Base-by-base conservation (phyloP, 805 yeast genomes). In the Myxozyma lipomycoides region DNA sequence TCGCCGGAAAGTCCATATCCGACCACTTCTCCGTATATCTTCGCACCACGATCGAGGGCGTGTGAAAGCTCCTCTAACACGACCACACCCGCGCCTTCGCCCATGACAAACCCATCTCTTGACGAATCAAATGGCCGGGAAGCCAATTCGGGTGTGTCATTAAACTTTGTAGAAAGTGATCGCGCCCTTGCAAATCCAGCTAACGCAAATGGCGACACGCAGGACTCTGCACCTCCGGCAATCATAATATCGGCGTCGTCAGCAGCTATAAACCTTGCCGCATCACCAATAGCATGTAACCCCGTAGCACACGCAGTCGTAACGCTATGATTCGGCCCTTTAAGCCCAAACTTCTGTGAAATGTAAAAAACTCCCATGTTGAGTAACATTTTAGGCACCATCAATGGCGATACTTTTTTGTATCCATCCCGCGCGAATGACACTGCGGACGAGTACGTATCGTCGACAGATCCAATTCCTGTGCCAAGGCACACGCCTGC, bases 261-360 rank as follows among this genome's bases (percentile, higher is more conserved):
- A 49, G 82, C 81, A 52, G 75, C 71, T 51, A 93, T 86, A 61
- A 90, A 83, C 61, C 90, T 78, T 59, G 75, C 78, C 0, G 96
- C 97, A 64, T 93, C 99, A 2, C 98, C 98, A 43, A 93, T 83
- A 0, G 96, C 78, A 63, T 93, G 95, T 25, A 84, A 78, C 0
- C 99, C 99, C 0, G 98, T 89, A 3, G 99, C 95, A 72, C 99
- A 93, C 0, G 98, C 98, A 0, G 98, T 89, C 1, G 95, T 78
- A 0, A 82, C 93, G 0, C 95, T 73, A 64, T 90, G 96, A 39
- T 86, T 79, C 1, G 96, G 95, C 0, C 98, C 99, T 60, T 77
- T 72, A 36, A 89, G 70, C 1, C 85, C 84, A 61, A 81, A 79
- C 56, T 79, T 76, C 49, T 93, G 90, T 4, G 96, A 84, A 4